phyloP scores from a whole-genome alignment of 2,329 filamentous ascomycete genomes.

The Raffaelea ambrosiae region DNA sequence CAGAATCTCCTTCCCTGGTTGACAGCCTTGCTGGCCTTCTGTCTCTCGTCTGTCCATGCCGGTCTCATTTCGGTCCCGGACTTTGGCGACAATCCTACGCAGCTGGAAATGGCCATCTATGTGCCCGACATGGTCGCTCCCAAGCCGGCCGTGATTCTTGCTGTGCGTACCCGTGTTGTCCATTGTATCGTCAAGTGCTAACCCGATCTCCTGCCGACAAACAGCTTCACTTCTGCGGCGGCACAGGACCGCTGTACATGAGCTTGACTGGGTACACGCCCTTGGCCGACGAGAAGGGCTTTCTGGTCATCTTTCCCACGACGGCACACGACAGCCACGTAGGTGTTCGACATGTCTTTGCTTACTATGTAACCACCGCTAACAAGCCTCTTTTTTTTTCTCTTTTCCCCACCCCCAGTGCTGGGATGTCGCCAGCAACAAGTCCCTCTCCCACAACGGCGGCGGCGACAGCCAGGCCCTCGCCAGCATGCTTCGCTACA shows the following conservation, averaged over 20 bases:
- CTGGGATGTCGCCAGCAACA: constrained; percentile 43
- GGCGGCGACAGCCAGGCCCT: constrained; percentile 42
- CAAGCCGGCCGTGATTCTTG: constrained; percentile 6
- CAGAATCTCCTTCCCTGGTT: too few species aligned
- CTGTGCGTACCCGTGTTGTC: background rate
- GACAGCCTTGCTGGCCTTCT: too few species aligned
- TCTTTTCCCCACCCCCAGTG: constrained; percentile 24
- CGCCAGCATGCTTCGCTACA: constrained; percentile 43
- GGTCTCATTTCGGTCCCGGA: constrained; percentile 16
- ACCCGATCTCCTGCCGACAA: too few species aligned
- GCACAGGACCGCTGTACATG: constrained; percentile 1
- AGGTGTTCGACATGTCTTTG: constrained; percentile 9
- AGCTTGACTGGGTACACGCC: background rate
- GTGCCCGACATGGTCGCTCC: constrained; percentile 4
- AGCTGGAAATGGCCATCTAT: constrained; percentile 6
- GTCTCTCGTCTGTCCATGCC: constrained; percentile 15
- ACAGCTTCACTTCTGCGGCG: background rate
- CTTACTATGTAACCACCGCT: too few species aligned
- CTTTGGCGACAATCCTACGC: constrained; percentile 3
- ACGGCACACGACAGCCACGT: constrained; percentile 23
- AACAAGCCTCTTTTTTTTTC: too few species aligned
- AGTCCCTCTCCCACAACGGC: constrained; percentile 36
- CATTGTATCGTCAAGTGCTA: background rate
- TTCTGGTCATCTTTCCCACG: constrained; percentile 5
- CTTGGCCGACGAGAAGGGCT: constrained; percentile 3